phyloP scores from a whole-genome alignment of 768 basidiomycete genomes.

The Fibroporia radiculosa region DNA sequence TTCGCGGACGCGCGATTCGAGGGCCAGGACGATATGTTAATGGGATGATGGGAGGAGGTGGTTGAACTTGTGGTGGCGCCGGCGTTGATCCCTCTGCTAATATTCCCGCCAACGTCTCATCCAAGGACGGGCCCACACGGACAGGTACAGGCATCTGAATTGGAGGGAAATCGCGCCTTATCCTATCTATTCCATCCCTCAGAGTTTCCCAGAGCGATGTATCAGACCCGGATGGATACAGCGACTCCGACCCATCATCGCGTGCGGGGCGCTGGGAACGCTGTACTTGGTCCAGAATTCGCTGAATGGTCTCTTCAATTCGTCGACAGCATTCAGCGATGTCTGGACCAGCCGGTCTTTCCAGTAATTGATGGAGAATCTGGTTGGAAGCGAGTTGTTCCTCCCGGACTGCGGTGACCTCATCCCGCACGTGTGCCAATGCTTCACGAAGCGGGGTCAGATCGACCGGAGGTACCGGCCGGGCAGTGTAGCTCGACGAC shows the following conservation, averaged over 20 bases:
- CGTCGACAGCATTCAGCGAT: constrained; percentile 15
- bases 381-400: constrained; percentile 55
- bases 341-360: constrained; percentile 2
- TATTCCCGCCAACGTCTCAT: constrained; percentile 54
- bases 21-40: constrained; percentile 47
- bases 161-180: constrained; percentile 23
- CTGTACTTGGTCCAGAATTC: constrained; percentile 14
- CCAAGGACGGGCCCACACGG: constrained; percentile 43
- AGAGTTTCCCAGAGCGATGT: constrained; percentile 19
- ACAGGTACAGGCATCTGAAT: constrained; percentile 39
- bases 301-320: constrained; percentile 20
- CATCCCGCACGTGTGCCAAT: constrained; percentile 50
- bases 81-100: constrained; percentile 39
- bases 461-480: constrained; percentile 26
- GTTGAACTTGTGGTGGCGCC: constrained; percentile 32
- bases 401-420: constrained; percentile 51
- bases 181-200: constrained; percentile 15
- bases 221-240: constrained; percentile 23
- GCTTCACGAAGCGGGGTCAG: constrained; percentile 43
- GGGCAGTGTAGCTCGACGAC: constrained; percentile 27
- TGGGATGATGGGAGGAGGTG: constrained; percentile 46
- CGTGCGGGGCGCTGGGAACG: constrained; percentile 9
- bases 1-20: constrained; percentile 29
- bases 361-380: constrained; percentile 42
- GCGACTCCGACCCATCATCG: constrained; percentile 23